These are phyloP conservation scores for Priceomyces castillae DNA, from an alignment of 805 yeast genomes.

Conservation along the genomic window DNA sequence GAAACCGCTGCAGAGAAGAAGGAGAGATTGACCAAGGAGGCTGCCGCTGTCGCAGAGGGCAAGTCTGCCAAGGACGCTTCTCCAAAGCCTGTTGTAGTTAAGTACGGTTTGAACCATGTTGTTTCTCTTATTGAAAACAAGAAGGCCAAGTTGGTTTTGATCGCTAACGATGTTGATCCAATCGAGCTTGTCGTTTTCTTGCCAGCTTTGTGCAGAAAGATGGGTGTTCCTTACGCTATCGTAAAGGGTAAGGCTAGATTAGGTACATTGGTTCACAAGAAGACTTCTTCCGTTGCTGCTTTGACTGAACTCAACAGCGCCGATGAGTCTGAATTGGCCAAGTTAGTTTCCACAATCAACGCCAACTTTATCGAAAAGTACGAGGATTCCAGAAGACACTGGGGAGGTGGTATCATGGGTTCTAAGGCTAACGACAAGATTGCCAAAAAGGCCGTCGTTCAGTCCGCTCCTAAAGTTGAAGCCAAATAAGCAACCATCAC, in stretches of 20 bases:
- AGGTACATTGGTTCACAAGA: slow-evolving; percentile 79
- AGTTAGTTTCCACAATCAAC: slow-evolving; percentile 87
- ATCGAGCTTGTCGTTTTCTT: slow-evolving; percentile 95
- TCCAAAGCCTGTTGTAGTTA: slow-evolving; percentile 93
- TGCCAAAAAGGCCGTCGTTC: slow-evolving; percentile 69
- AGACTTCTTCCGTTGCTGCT: slow-evolving; percentile 96
- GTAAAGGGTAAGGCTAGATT: slow-evolving; percentile 47
- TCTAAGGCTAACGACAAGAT: slow-evolving; percentile 84
- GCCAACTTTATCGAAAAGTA: slow-evolving; percentile 90
- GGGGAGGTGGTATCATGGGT: slow-evolving; percentile 99
- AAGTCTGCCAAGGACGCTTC: slow-evolving; percentile 95
- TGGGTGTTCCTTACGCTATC: slow-evolving; percentile 84
- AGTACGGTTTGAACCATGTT: slow-evolving; percentile 99
- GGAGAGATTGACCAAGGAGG: slow-evolving; percentile 98
- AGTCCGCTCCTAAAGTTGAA: slow-evolving; percentile 17
- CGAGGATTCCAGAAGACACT: slow-evolving; percentile 96
- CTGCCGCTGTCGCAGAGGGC: slow-evolving; percentile 98
- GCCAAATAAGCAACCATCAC: slow-evolving; percentile 1
- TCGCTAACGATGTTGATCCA: slow-evolving; percentile 99
- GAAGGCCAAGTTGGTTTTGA: slow-evolving; percentile 95
- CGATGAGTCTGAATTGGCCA: slow-evolving; percentile 92
- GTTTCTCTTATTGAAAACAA: slow-evolving; percentile 96
- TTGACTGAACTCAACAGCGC: slow-evolving; percentile 91
- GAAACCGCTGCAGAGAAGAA: slow-evolving; percentile 96
- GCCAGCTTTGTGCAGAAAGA: slow-evolving; percentile 98